Base-by-base conservation (phyloP, 495 filamentous ascomycete species). In the Tuber magnatum region DNA sequence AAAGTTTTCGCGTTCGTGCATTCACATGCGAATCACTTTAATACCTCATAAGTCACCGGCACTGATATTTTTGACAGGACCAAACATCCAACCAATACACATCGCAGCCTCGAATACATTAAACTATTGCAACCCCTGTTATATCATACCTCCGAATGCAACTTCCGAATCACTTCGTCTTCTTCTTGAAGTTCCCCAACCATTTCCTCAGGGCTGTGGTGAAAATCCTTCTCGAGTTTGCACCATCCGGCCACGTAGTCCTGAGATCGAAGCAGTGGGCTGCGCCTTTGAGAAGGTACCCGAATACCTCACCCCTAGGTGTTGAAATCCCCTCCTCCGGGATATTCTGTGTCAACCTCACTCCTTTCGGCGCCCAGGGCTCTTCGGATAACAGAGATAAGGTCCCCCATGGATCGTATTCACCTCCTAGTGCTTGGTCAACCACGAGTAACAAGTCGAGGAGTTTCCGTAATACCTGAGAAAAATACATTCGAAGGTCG, bases 381-480 rank as follows among this genome's bases (percentile, higher is more conserved):
- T 88, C 86, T 0, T 75, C 83, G 7, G 85, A 86, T 9, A 89
- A 82, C 1, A 85, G 82, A 1, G 86, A 87, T 24, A 89, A 80
- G 0, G 87, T 86, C 20, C 86, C 83, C 89, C 88, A 90, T 32
- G 89, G 89, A 78, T 90, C 89, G 75, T 86, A 90, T 73, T 78
- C 71, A 44, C 77, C 77, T 22, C 84, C 86, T 44, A 82, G 18
- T 32, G 43, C 38, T 20, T 18, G 28, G 16, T 22, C 41, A 28
- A 6, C 46, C 22, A n/a, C 28, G 20, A 24, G 56, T 42, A 3
- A 12, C n/a, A 65, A 18, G 24, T 16, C 2, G 9, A 24, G 65
- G 41, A 18, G n/a, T 72, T 61, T 41, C 9, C 12, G 2, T 38
- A 61, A 14, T 74, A 78, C 76, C 75, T 41, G 76, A 71, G 72